A percentile compares a stretch with the other conserved stretches of the same genome.
Evolutionary conservation across 495 filamentous ascomycete species (phyloP).

Genomic region (Xylaria grammica): DNA sequence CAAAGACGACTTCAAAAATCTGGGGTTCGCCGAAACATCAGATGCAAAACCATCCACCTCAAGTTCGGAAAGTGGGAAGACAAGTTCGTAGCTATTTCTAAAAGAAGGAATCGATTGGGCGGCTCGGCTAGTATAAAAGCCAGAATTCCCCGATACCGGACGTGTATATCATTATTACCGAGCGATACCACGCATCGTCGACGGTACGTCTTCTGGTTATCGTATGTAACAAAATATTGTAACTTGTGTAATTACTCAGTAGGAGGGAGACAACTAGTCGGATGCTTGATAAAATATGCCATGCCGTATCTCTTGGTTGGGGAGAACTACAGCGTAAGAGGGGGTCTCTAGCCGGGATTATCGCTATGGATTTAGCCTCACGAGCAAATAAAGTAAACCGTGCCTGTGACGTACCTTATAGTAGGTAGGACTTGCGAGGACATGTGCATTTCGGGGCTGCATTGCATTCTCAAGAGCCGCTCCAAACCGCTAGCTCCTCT

Average conservation of each 20-base stretch:
- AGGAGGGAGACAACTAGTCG: too few relatives aligned
- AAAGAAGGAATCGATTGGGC: not conserved
- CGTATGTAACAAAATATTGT: not conserved
- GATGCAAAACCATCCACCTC: constrained; percentile 40
- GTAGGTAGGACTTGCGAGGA: too few relatives aligned
- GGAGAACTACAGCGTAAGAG: too few relatives aligned
- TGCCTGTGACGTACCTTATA: not conserved
- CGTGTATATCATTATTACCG: not conserved
- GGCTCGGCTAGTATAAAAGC: not conserved
- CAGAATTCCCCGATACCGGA: constrained; percentile 1
- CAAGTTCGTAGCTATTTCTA: constrained; percentile 2
- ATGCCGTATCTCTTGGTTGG: too few relatives aligned
- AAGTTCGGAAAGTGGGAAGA: constrained; percentile 16
- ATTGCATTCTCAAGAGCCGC: not conserved
- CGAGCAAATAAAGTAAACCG: not conserved
- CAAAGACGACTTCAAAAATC: constrained; percentile 87
- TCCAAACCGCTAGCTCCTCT: not conserved
- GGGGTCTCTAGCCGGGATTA: too few relatives aligned
- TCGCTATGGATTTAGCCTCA: too few relatives aligned
- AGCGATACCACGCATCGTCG: not conserved
- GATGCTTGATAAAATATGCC: too few relatives aligned
- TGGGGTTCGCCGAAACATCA: constrained; percentile 71
- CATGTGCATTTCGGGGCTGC: not conserved
- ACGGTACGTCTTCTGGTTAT: not conserved
- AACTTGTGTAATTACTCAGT: too few relatives aligned